These are phyloP conservation scores for Mycena metata DNA, from an alignment of 768 basidiomycete genomes.

Conservation along the genomic window DNA sequence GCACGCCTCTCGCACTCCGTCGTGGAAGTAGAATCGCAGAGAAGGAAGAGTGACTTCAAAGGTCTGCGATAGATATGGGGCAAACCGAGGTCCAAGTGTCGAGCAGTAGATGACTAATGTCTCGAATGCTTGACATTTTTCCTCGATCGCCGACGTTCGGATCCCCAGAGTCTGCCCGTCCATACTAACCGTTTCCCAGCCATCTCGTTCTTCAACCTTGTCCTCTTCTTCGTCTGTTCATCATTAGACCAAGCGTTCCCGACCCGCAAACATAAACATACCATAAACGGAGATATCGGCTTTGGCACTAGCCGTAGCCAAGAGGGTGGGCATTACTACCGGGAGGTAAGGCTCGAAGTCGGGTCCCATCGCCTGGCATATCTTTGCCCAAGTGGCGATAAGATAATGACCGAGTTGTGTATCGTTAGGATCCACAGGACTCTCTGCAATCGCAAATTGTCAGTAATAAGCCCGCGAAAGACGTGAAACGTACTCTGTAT, in stretches of 20 bases:
- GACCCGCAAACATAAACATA: conserved; percentile 48
- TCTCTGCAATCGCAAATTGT: conserved; percentile 57
- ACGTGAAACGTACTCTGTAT: conserved; percentile 74
- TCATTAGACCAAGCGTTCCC: neutral
- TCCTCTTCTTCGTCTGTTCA: conserved; percentile 67
- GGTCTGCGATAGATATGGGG: conserved; percentile 78
- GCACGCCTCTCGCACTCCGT: conserved; percentile 85
- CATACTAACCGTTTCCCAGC: conserved; percentile 84
- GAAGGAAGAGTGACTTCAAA: conserved; percentile 81
- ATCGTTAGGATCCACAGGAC: conserved; percentile 77
- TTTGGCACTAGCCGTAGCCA: conserved; percentile 83
- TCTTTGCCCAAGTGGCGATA: conserved; percentile 90
- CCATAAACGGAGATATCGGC: conserved; percentile 83
- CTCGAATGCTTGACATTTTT: conserved; percentile 90
- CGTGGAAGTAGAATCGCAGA: conserved; percentile 84
- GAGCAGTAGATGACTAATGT: conserved; percentile 87
- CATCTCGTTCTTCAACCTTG: conserved; percentile 70
- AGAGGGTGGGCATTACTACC: conserved; percentile 84
- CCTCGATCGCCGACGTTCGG: conserved; percentile 84
- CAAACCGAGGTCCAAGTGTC: conserved; percentile 74
- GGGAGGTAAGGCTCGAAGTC: conserved; percentile 92
- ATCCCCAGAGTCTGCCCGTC: conserved; percentile 85
- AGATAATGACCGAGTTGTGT: conserved; percentile 81
- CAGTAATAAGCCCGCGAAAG: neutral
- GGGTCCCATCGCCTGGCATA: conserved; percentile 86